Conservation (phyloP, 306 rosid genomes). For the Vicia villosa region DNA sequence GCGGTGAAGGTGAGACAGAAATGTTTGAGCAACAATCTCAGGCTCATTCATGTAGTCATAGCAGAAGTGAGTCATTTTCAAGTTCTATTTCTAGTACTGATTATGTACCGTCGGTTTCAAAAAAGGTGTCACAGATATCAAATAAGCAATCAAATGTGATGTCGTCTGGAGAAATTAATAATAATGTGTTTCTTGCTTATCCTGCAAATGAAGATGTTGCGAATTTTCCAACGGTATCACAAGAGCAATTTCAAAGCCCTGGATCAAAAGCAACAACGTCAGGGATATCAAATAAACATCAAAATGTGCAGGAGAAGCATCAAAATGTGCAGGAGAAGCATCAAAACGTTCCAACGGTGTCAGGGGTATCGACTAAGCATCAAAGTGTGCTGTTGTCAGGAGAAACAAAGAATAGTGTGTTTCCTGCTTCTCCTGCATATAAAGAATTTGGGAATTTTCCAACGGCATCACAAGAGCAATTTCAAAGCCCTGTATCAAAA, state of each 20-base stretch:
- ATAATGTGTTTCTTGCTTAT: slow-evolving; percentile 42
- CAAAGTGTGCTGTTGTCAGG: slow-evolving; percentile 46
- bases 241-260: slow-evolving; percentile 47
- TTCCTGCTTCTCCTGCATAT: slow-evolving; percentile 42
- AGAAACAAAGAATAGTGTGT: slow-evolving; percentile 54
- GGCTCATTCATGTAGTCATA: slow-evolving; percentile 61
- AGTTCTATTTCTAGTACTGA: slow-evolving; percentile 74
- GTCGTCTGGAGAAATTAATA: slow-evolving; percentile 55
- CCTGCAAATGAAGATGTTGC: slow-evolving; percentile 46
- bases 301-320: no score
- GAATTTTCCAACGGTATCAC: slow-evolving; percentile 41
- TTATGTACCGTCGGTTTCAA: slow-evolving; percentile 52
- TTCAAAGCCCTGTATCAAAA: slow-evolving; percentile 43
- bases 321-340: no score
- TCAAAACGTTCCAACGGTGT: slow-evolving; percentile 8
- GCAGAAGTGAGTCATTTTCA: slow-evolving; percentile 81
- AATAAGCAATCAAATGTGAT: slow-evolving; percentile 46
- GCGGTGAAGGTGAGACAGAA: slow-evolving; percentile 50
- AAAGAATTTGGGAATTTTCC: slow-evolving; percentile 46
- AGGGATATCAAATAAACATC: no score
- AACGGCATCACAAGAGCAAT: slow-evolving; percentile 47
- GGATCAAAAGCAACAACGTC: slow-evolving; percentile 38
- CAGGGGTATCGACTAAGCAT: slow-evolving; percentile 47
- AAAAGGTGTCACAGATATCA: slow-evolving; percentile 52
- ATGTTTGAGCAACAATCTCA: slow-evolving; percentile 56